Conservation (phyloP, 75 land plant genomes). For the Ceratopteris richardii region DNA sequence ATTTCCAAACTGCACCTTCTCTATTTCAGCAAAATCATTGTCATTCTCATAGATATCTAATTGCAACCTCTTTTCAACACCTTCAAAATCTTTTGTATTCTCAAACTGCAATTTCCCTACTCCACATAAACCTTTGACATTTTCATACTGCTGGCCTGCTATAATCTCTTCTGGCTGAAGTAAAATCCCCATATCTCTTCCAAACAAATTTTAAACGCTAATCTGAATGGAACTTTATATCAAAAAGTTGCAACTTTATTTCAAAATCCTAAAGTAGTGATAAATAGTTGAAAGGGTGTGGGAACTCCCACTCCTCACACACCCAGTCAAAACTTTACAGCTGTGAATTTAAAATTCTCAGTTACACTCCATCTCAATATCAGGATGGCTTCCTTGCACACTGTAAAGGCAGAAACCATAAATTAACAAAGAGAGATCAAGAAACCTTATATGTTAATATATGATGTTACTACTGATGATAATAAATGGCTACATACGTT, state of each 20-base stretch:
- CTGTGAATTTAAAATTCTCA: constrained; percentile 7
- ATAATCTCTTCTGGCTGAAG: too few relatives aligned
- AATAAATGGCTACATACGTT: constrained; percentile 43
- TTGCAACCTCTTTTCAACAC: constrained; percentile 66
- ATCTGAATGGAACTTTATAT: background rate
- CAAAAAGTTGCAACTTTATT: too few relatives aligned
- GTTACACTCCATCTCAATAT: constrained; percentile 14
- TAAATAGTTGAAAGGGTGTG: too few relatives aligned
- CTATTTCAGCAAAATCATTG: too few relatives aligned
- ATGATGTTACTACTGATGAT: background rate
- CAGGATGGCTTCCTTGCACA: constrained; percentile 82
- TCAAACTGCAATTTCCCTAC: background rate
- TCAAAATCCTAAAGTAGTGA: too few relatives aligned
- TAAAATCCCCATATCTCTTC: too few relatives aligned
- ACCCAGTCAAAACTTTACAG: background rate
- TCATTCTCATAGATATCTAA: constrained; percentile 24
- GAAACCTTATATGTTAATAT: constrained; percentile 1
- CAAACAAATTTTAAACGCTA: background rate
- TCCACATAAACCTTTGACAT: too few relatives aligned
- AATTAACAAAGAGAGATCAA: background rate
- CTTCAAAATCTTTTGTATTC: constrained; percentile 47
- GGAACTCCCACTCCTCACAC: too few relatives aligned
- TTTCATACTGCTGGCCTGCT: too few relatives aligned
- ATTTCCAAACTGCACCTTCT: constrained; percentile 8
- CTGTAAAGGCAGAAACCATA: constrained; percentile 30